Conservation (phyloP, 805 yeast genomes). For the Candida stauntonica region DNA sequence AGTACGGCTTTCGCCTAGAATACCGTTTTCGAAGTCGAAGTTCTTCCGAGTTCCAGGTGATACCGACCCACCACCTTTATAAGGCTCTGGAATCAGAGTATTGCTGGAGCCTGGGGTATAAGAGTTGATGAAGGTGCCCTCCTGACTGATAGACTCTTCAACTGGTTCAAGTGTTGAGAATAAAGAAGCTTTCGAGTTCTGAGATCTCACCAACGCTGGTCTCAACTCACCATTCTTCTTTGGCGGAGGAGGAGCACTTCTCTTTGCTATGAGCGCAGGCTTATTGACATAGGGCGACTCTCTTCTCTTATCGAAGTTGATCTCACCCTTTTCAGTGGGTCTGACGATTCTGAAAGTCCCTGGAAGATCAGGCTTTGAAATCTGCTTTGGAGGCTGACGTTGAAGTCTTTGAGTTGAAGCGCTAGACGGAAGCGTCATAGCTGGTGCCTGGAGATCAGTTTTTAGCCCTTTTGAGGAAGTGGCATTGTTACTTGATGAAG, state of each 20-base stretch:
- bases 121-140: conserved; percentile 30
- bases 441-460: conserved; percentile 2
- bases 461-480: too few relatives aligned
- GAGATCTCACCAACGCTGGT: conserved; percentile 6
- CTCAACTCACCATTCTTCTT: conserved; percentile 7
- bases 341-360: conserved; percentile 65
- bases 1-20: neutral
- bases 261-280: conserved; percentile 57
- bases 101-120: conserved; percentile 41
- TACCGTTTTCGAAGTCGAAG: conserved; percentile 4
- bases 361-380: conserved; percentile 14
- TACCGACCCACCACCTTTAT: conserved; percentile 23
- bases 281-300: conserved; percentile 62
- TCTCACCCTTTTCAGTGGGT: conserved; percentile 59
- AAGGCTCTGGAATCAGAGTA: conserved; percentile 40
- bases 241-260: conserved; percentile 75
- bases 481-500: conserved; percentile 1
- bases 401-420: conserved; percentile 8
- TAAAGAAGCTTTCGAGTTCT: conserved; percentile 5
- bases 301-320: conserved; percentile 76
- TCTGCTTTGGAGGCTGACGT: conserved; percentile 10
- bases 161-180: conserved; percentile 20
- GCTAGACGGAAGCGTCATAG: too few relatives aligned
- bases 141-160: conserved; percentile 22
- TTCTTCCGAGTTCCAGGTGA: conserved; percentile 24